Evolutionary conservation across 352 stramenopile species (phyloP).

Genomic region (Phytophthora multivora): DNA sequence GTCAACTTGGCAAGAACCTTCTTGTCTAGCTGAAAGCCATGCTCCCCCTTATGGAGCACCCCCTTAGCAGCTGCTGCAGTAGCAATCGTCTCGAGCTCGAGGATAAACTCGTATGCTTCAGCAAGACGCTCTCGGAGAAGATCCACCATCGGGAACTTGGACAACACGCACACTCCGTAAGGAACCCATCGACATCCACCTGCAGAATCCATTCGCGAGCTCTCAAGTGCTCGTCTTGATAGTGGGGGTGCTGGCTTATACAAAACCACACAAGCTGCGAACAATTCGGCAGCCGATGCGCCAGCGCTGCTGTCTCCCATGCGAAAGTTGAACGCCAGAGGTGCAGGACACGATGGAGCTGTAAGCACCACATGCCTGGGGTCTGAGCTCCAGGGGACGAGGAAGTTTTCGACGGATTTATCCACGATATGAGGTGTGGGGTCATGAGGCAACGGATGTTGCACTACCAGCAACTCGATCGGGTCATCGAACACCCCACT

Average conservation of each 20-base stretch:
- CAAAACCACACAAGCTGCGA: constrained; percentile 78
- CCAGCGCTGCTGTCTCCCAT: constrained; percentile 74
- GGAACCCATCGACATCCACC: constrained; percentile 67
- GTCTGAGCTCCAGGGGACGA: constrained; percentile 66
- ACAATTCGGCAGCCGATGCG: constrained; percentile 69
- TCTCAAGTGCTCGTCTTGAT: constrained; percentile 63
- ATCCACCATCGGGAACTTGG: constrained; percentile 84
- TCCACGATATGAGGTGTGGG: constrained; percentile 49
- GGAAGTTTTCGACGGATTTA: constrained; percentile 76
- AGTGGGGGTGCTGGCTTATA: constrained; percentile 77
- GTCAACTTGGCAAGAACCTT: constrained; percentile 82
- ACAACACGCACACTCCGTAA: constrained; percentile 82
- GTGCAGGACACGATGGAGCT: constrained; percentile 50
- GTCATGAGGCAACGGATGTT: constrained; percentile 62
- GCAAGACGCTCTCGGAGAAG: constrained; percentile 78
- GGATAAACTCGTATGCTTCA: constrained; percentile 83
- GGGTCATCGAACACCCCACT: constrained; percentile 33
- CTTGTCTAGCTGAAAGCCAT: constrained; percentile 75
- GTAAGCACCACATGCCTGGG: constrained; percentile 48
- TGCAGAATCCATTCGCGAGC: constrained; percentile 50
- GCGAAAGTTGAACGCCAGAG: constrained; percentile 75
- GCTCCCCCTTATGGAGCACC: constrained; percentile 13
- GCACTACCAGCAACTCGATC: constrained; percentile 52
- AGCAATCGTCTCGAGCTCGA: constrained; percentile 69
- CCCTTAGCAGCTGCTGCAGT: constrained; percentile 31